A percentile compares a stretch with the other conserved stretches of the same genome.
phyloP scores from a whole-genome alignment of 2,329 filamentous ascomycete genomes.

The Sporothrix euskadiensis region DNA sequence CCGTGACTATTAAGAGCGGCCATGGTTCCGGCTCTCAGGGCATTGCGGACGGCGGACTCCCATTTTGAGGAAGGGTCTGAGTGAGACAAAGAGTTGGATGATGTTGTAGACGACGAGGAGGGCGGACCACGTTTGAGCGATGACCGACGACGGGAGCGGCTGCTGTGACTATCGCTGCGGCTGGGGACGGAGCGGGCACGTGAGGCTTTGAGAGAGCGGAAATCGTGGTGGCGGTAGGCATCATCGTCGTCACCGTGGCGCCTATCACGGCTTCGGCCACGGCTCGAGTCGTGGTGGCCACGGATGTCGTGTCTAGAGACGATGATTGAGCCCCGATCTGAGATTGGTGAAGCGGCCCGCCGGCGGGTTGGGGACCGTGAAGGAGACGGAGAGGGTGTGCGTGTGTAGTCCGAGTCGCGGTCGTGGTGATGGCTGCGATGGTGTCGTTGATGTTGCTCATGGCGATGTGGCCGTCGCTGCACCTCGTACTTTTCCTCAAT shows the following conservation, averaged over 20 bases:
- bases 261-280: background rate
- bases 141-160: background rate
- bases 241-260: background rate
- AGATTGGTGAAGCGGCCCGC: background rate
- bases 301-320: background rate
- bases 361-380: background rate
- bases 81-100: background rate
- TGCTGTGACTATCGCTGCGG: background rate
- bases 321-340: background rate
- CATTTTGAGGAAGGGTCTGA: conserved; percentile 19
- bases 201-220: background rate
- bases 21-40: conserved; percentile 35
- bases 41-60: conserved; percentile 33
- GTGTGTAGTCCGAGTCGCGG: background rate
- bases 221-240: background rate
- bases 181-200: background rate
- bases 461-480: background rate
- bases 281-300: background rate
- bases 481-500: background rate
- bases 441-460: background rate
- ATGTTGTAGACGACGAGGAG: background rate
- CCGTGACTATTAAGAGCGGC: conserved; percentile 33
- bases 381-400: background rate
- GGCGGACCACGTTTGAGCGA: background rate
- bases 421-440: background rate